Conservation (phyloP, 179 eudicot species). For the Beta macrorhiza region DNA sequence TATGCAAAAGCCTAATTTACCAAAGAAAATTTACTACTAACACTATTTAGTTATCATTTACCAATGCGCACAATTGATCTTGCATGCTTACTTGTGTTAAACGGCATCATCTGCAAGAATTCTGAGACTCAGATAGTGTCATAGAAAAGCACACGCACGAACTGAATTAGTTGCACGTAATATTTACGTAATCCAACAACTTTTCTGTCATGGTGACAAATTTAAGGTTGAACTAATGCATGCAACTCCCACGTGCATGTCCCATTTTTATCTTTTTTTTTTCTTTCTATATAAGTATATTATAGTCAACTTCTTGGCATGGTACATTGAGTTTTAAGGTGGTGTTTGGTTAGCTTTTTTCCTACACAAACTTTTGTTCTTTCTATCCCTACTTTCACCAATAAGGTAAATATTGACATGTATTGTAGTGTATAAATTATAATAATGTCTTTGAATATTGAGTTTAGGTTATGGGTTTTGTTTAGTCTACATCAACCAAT, state of each 20-base stretch:
- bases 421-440: conserved; percentile 1
- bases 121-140: conserved; percentile 23
- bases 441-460: conserved; percentile 2
- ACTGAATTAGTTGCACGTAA: conserved; percentile 12
- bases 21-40: background rate
- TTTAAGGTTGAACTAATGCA: background rate
- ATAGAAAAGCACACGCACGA: conserved; percentile 4
- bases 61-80: background rate
- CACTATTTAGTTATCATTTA: conserved; percentile 9
- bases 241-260: conserved; percentile 8
- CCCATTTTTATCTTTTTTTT: background rate
- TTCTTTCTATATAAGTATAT: background rate
- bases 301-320: conserved; percentile 12
- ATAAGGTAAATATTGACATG: conserved; percentile 19
- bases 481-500: conserved; percentile 27
- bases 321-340: conserved; percentile 15
- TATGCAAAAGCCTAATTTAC: conserved; percentile 9
- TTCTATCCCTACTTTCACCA: conserved; percentile 20
- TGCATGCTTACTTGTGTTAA: conserved; percentile 11
- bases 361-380: background rate
- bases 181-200: conserved; percentile 9
- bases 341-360: background rate
- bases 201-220: conserved; percentile 10
- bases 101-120: conserved; percentile 6
- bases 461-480: conserved; percentile 1